Percentiles rank a stretch among this genome's conserved stretches.
phyloP scores from a whole-genome alignment of 306 rosid species.

The Castanea sativa region DNA sequence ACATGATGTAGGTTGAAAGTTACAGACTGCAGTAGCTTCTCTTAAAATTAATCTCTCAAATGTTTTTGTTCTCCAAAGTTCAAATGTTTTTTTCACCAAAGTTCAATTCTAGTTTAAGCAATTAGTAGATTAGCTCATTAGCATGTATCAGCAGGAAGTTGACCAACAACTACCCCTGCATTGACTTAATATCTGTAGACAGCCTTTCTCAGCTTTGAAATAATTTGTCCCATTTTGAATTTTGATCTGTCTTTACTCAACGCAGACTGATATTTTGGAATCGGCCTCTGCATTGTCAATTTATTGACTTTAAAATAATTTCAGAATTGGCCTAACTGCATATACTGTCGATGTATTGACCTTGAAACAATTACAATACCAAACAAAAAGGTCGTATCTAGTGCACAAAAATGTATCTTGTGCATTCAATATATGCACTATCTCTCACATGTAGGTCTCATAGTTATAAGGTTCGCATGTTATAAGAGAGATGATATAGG shows the following conservation, averaged over 20 bases:
- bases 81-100: conserved; percentile 7
- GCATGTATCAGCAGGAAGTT: conserved; percentile 7
- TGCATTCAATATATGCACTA: no score
- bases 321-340: no score
- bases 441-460: no score
- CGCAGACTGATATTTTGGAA: neutral
- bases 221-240: neutral
- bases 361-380: no score
- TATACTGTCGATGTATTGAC: no score
- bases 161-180: neutral
- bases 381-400: no score
- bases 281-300: neutral
- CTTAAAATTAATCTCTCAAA: neutral
- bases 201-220: neutral
- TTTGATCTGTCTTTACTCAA: neutral
- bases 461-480: no score
- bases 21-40: neutral
- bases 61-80: neutral
- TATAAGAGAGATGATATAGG: no score
- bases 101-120: conserved; percentile 16
- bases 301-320: neutral
- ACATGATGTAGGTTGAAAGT: conserved; percentile 31
- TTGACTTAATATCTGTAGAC: neutral
- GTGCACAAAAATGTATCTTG: no score
- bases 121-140: conserved; percentile 7